phyloP scores from a whole-genome alignment of 805 yeast genomes.

The Suhomyces sp. region DNA sequence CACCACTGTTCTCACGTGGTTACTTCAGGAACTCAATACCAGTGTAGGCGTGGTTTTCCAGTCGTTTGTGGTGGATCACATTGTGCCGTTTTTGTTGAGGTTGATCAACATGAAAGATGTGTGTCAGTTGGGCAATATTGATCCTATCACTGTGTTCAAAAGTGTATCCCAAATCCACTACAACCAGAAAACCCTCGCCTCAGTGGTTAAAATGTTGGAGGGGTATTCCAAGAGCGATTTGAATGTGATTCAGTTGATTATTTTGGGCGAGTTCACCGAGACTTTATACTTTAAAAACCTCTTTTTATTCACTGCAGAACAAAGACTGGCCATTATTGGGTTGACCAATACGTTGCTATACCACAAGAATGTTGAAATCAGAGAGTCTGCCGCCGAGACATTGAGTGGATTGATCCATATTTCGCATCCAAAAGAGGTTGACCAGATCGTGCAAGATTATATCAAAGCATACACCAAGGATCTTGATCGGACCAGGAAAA shows the following conservation, averaged over 20 bases:
- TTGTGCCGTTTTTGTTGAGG: conserved; percentile 68
- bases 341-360: conserved; percentile 53
- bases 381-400: conserved; percentile 69
- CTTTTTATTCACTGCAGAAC: conserved; percentile 46
- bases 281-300: conserved; percentile 68
- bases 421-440: conserved; percentile 47
- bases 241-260: conserved; percentile 50
- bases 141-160: conserved; percentile 47
- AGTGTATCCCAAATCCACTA: conserved; percentile 44
- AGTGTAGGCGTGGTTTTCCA: conserved; percentile 53
- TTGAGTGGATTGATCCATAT: conserved; percentile 79
- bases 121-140: conserved; percentile 63
- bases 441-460: conserved; percentile 38
- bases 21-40: conserved; percentile 51
- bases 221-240: conserved; percentile 28
- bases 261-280: conserved; percentile 68
- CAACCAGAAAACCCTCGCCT: conserved; percentile 16
- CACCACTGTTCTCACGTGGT: conserved; percentile 62
- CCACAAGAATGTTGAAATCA: conserved; percentile 66
- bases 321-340: conserved; percentile 49
- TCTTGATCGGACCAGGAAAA: conserved; percentile 41
- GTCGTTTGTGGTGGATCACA: conserved; percentile 45
- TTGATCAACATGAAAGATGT: conserved; percentile 73
- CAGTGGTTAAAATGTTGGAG: conserved; percentile 40
- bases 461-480: conserved; percentile 28